Base-by-base conservation (phyloP, 2,329 filamentous ascomycete genomes). In the Elsinoe perseae region DNA sequence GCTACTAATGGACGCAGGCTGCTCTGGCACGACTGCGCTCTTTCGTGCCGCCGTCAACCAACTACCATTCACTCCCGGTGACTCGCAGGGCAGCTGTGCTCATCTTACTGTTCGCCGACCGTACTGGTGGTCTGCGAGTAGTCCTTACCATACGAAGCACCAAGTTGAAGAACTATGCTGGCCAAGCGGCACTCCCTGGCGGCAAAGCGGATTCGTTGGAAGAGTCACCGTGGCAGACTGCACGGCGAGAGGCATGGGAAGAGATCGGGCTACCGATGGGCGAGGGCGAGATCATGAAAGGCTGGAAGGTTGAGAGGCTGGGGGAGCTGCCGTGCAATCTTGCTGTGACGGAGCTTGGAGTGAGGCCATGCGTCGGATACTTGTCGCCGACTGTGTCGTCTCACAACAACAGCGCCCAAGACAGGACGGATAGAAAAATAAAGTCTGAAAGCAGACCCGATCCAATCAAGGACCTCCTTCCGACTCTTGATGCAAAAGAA, bases 261-360 rank as follows among this genome's bases (percentile, higher is more conserved):
- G 92, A 97, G 70, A 95, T 97, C 61, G 92, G 92, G 1, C 82
- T 97, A 2, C 88, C 92, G 1, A 77, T 85, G 65, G 78, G 83
- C 63, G 82, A 90, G 66, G 64, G 69, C 57, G 80, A 81, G 58
- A 78, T 95, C 27, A 88, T 89, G 1, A 73, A 76, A 10, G 88
- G 88, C 1, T 96, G 95, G 72, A 78, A 79, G 56, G 85, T 97
- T 62, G 91, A 96, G 72, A 86, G 93, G 66, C 81, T 97, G 42
- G 95, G 90, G 73, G 81, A 86, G 67, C 78, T 97, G 2, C 92
- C 92, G 20, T 58, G 70, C 3, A 75, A 77, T 57, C 69, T 79
- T 6, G 76, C 76, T 27, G 74, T 73, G 64, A 78, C 76, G 1
- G 75, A 77, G 62, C 65, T 79, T 1, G 74, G 71, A 10, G 76